Percentiles rank a stretch among this genome's conserved stretches.
Conservation (phyloP, 2,329 filamentous ascomycete species). For the Aspergillus sclerotialis region DNA sequence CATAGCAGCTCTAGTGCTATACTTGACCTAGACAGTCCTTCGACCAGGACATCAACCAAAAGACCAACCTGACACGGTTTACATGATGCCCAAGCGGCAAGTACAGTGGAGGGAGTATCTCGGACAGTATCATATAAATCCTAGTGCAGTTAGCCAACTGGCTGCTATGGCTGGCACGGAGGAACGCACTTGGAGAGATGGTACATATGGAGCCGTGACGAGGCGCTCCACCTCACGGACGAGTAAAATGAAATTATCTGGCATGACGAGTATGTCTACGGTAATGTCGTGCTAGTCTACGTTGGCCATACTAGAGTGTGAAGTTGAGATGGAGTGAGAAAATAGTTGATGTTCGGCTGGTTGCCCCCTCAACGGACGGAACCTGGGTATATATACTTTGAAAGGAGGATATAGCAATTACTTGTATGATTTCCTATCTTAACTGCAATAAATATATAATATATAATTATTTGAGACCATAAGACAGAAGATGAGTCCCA, state of each 20-base stretch:
- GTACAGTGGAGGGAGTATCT: conserved; percentile 22
- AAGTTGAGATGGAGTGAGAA: background rate
- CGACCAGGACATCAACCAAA: conserved; percentile 40
- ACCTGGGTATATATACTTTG: background rate
- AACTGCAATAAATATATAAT: no score
- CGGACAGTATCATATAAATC: conserved; percentile 22
- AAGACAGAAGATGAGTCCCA: no score
- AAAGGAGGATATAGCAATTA: no score
- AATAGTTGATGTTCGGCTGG: conserved; percentile 3
- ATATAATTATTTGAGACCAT: no score
- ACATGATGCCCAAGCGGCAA: conserved; percentile 41
- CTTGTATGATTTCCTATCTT: no score
- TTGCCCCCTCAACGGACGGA: conserved; percentile 8
- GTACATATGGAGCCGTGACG: conserved; percentile 43
- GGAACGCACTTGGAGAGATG: conserved; percentile 41
- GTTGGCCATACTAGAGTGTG: background rate
- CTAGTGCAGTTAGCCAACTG: conserved; percentile 13
- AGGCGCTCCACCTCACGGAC: conserved; percentile 41
- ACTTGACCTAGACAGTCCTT: conserved; percentile 45
- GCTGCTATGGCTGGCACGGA: conserved; percentile 2
- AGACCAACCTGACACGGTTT: conserved; percentile 44
- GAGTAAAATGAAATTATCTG: conserved; percentile 17
- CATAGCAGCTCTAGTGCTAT: conserved; percentile 45
- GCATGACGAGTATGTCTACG: conserved; percentile 15
- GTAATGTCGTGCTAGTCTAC: background rate